Evolutionary conservation across 2,329 filamentous ascomycete genomes (phyloP).

Genomic region (Trichophyton benhamiae): DNA sequence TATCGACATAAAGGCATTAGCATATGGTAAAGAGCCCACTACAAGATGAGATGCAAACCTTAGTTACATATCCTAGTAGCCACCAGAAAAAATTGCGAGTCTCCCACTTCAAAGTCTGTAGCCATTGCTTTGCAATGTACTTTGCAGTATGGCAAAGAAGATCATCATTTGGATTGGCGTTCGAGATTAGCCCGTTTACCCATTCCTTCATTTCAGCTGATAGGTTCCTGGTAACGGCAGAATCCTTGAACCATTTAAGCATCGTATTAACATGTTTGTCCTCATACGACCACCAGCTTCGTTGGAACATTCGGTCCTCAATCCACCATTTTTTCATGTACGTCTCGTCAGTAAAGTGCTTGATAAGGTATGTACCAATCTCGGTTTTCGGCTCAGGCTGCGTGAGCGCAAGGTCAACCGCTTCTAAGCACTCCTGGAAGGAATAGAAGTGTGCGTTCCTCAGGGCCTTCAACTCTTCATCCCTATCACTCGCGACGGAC

Average conservation of each 20-base stretch:
- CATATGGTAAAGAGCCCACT: background rate
- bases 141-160: slow-evolving; percentile 16
- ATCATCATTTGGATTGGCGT: slow-evolving; percentile 18
- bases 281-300: slow-evolving; percentile 14
- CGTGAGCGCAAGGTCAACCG: slow-evolving; percentile 15
- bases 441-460: slow-evolving; percentile 8
- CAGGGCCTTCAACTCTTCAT: background rate
- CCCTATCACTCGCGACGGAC: slow-evolving; percentile 6
- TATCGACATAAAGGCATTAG: background rate
- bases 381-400: slow-evolving; percentile 14
- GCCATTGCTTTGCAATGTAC: slow-evolving; percentile 15
- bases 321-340: slow-evolving; percentile 17
- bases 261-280: slow-evolving; percentile 12
- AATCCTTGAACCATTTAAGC: slow-evolving; percentile 19
- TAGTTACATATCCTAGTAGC: slow-evolving; percentile 9
- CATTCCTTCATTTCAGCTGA: slow-evolving; percentile 15
- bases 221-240: slow-evolving; percentile 18
- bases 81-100: slow-evolving; percentile 5
- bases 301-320: slow-evolving; percentile 11
- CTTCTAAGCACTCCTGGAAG: slow-evolving; percentile 13
- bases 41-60: slow-evolving; percentile 2
- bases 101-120: slow-evolving; percentile 10
- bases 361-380: slow-evolving; percentile 17
- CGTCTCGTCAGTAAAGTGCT: slow-evolving; percentile 16
- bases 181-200: slow-evolving; percentile 19